Evolutionary conservation across 2,329 filamentous ascomycete species (phyloP), one percentile per base, ranked within the genome.

Genomic region (Paecilomyces variotii): DNA sequence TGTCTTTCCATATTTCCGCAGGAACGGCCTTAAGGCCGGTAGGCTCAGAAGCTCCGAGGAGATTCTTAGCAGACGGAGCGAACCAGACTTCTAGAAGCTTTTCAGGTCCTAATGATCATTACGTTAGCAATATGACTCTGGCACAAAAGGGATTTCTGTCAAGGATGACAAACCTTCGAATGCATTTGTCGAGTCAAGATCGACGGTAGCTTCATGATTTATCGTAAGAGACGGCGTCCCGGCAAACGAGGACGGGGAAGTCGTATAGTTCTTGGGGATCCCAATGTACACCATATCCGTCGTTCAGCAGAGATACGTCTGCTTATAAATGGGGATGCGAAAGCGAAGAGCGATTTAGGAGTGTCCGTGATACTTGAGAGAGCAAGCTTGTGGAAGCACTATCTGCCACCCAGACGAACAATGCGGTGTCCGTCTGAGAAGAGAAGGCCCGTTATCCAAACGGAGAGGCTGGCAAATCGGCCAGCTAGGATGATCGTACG

Each of bases 71-170:
- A 68, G 89, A 90, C 26, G 92, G 86, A 59, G 89, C 88, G 74
- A 99, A 97, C 94, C 94, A 99, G 71, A 99, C 93, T 80, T 99
- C 94, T 69, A 99, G 84, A 57, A 99, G 84, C 81, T 99, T 99
- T 80, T 99, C 94, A 52, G 94, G 94, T 60, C 93, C 88, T 89
- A 60, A 39, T 39, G n/a, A 24, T 7, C 19, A 32, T 56, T 14
- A 55, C 2, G 55, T 54, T 64, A 65, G 75, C 54, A 70, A 62
- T 27, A 54, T 50, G 39, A 45, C 57, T 56, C 63, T 57, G 24
- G 24, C 3, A 30, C 25, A 2, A 19, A 4, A 19, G 14, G 26
- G 11, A 2, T 45, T 4, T n/a, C 1, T 26, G 28, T 45, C 2
- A 28, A 54, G 28, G 24, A 11, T n/a, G 56, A 60, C 78, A 60